These are phyloP conservation scores for Colletotrichum liaoningense DNA, from an alignment of 2,329 filamentous ascomycete species.

Conservation along the genomic window DNA sequence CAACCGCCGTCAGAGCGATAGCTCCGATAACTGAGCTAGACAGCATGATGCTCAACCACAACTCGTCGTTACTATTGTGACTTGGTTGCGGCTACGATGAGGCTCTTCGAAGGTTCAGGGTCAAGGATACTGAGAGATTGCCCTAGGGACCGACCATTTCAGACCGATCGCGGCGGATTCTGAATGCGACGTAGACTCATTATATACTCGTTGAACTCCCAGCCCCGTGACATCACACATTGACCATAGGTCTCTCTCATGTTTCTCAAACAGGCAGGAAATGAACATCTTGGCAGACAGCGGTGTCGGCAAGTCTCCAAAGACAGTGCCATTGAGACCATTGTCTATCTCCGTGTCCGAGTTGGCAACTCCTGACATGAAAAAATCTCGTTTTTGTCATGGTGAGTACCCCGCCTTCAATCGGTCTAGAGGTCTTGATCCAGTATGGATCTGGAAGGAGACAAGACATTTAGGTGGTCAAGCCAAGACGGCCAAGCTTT, in stretches of 20 bases:
- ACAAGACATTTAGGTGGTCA: conserved; percentile 17
- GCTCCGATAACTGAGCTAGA: conserved; percentile 33
- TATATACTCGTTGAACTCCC: not conserved
- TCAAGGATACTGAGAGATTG: not conserved
- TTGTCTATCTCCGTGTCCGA: not conserved
- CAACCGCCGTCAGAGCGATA: conserved; percentile 30
- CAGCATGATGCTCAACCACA: conserved; percentile 29
- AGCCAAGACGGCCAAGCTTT: conserved; percentile 37
- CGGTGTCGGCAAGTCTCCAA: not conserved
- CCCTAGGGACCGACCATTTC: not conserved
- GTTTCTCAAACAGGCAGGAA: conserved; percentile 32
- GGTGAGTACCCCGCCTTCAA: conserved; percentile 20
- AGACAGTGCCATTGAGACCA: not conserved
- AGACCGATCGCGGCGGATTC: not conserved
- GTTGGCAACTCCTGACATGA: not conserved
- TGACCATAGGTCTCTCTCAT: not conserved
- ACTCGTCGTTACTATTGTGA: too few species aligned
- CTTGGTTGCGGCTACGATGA: not conserved
- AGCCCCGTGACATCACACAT: not conserved
- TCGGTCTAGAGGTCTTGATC: not conserved
- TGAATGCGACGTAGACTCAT: not conserved
- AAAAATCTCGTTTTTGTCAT: not conserved
- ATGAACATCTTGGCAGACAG: conserved; percentile 13
- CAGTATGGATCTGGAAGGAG: conserved; percentile 35
- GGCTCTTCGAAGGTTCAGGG: not conserved